Conservation (phyloP, 768 basidiomycete species). For the Erythrobasidium yunnanense region DNA sequence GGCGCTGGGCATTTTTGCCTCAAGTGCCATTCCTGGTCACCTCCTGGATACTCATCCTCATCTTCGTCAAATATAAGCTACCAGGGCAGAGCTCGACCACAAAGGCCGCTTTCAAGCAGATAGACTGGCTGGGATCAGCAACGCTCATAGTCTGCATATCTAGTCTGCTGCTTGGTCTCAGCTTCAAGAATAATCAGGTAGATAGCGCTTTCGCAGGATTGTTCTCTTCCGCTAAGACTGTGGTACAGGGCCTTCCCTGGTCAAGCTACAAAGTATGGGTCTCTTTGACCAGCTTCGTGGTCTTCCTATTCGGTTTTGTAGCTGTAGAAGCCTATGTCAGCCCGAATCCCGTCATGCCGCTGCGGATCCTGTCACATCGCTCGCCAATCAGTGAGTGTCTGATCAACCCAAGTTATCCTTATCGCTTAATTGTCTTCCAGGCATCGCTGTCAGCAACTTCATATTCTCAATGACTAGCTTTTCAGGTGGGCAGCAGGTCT, state of each 20-base stretch:
- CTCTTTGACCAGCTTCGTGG: slow-evolving; percentile 52
- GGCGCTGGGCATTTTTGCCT: slow-evolving; percentile 72
- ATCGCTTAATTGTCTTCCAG: slow-evolving; percentile 51
- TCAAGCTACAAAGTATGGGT: slow-evolving; percentile 57
- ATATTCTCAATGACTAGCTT: slow-evolving; percentile 35
- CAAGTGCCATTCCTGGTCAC: slow-evolving; percentile 68
- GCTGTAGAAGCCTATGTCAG: slow-evolving; percentile 68
- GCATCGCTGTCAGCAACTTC: slow-evolving; percentile 21
- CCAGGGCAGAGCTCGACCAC: slow-evolving; percentile 42
- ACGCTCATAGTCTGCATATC: slow-evolving; percentile 54
- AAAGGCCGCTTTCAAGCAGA: slow-evolving; percentile 45
- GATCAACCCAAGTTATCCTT: slow-evolving; percentile 43
- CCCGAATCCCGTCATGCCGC: slow-evolving; percentile 79
- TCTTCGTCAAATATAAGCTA: slow-evolving; percentile 67
- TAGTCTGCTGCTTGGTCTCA: slow-evolving; percentile 39
- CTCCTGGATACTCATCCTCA: slow-evolving; percentile 58
- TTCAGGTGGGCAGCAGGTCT: slow-evolving; percentile 35
- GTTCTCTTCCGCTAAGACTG: slow-evolving; percentile 61
- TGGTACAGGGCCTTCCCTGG: slow-evolving; percentile 49
- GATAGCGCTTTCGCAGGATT: slow-evolving; percentile 59
- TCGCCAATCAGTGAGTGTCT: slow-evolving; percentile 20
- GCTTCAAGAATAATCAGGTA: slow-evolving; percentile 44
- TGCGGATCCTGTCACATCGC: slow-evolving; percentile 51
- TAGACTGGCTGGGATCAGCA: slow-evolving; percentile 73
- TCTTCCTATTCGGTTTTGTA: slow-evolving; percentile 56